A percentile compares a stretch with the other conserved stretches of the same genome.
Evolutionary conservation across 2,329 filamentous ascomycete genomes (phyloP).

Genomic region (Alternaria angustiovoidea): DNA sequence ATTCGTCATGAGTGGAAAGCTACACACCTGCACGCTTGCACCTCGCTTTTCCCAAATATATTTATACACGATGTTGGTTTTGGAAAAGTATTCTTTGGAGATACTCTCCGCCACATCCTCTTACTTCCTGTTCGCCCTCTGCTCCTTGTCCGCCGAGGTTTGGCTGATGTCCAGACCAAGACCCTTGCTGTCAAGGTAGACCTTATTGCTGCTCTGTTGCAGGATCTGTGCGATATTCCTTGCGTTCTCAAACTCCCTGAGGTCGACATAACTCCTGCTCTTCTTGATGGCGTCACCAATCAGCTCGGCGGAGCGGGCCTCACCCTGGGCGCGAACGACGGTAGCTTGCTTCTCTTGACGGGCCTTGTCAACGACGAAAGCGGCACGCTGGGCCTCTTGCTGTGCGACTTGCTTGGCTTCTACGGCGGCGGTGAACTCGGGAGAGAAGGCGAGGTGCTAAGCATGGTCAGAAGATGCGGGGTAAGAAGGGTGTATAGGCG

Average conservation of each 20-base stretch:
- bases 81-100: neutral
- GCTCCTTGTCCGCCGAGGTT: slow-evolving; percentile 51
- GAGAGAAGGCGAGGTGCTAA: slow-evolving; percentile 73
- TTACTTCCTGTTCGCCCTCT: slow-evolving; percentile 39
- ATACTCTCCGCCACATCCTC: neutral
- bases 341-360: slow-evolving; percentile 99
- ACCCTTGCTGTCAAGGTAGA: slow-evolving; percentile 90
- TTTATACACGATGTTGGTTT: slow-evolving; percentile 34
- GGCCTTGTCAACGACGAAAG: slow-evolving; percentile 98
- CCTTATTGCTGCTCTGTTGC: slow-evolving; percentile 90
- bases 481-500: neutral
- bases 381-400: slow-evolving; percentile 95
- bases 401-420: slow-evolving; percentile 75
- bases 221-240: slow-evolving; percentile 85
- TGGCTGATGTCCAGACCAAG: slow-evolving; percentile 84
- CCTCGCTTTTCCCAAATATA: slow-evolving; percentile 25
- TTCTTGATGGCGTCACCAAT: slow-evolving; percentile 99
- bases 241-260: slow-evolving; percentile 98
- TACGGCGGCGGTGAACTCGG: slow-evolving; percentile 73
- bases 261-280: slow-evolving; percentile 93
- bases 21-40: slow-evolving; percentile 31
- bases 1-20: slow-evolving; percentile 47
- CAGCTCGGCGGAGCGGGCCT: slow-evolving; percentile 95
- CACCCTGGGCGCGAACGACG: slow-evolving; percentile 98
- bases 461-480: slow-evolving; percentile 28